A percentile compares a stretch with the other conserved stretches of the same genome.
These are phyloP conservation scores for Podospora sp. DNA, from an alignment of 495 filamentous ascomycete genomes.

Conservation along the genomic window DNA sequence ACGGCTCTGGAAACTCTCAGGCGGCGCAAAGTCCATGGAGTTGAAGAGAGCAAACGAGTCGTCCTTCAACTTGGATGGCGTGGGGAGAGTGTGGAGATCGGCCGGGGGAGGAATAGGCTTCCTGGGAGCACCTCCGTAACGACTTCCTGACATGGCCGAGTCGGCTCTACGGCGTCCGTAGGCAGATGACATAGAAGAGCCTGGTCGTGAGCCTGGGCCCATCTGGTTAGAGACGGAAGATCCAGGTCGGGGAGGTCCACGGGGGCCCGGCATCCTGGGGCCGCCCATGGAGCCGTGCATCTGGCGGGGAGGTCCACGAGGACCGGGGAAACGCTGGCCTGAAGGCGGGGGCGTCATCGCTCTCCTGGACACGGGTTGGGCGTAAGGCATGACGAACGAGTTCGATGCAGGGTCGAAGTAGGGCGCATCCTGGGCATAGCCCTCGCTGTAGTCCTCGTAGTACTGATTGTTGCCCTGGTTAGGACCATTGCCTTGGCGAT, in stretches of 20 bases:
- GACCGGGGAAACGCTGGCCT: constrained; percentile 66
- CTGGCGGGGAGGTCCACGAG: constrained; percentile 35
- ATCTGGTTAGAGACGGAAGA: constrained; percentile 44
- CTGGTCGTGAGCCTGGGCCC: constrained; percentile 55
- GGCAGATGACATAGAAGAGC: constrained; percentile 67
- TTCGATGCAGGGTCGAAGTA: constrained; percentile 77
- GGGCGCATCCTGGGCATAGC: constrained; percentile 62
- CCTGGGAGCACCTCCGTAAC: constrained; percentile 37
- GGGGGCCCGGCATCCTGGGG: constrained; percentile 28
- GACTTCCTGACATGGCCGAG: constrained; percentile 41
- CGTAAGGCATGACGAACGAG: constrained; percentile 75
- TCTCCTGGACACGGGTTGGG: constrained; percentile 80
- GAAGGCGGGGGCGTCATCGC: constrained; percentile 97
- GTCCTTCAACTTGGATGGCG: constrained; percentile 82
- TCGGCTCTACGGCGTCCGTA: constrained; percentile 51
- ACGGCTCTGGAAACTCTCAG: constrained; percentile 65
- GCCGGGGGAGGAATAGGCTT: constrained; percentile 73
- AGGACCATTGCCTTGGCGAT: neutral
- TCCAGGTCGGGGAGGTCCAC: constrained; percentile 48
- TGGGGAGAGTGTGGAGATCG: constrained; percentile 76
- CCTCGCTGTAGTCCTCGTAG: constrained; percentile 62
- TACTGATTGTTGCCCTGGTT: constrained; percentile 23
- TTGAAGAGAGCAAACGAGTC: constrained; percentile 70
- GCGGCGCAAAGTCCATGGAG: constrained; percentile 87
- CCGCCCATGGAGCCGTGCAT: constrained; percentile 44